phyloP scores from a whole-genome alignment of 495 filamentous ascomycete genomes.

The Daldinia caldariorum region DNA sequence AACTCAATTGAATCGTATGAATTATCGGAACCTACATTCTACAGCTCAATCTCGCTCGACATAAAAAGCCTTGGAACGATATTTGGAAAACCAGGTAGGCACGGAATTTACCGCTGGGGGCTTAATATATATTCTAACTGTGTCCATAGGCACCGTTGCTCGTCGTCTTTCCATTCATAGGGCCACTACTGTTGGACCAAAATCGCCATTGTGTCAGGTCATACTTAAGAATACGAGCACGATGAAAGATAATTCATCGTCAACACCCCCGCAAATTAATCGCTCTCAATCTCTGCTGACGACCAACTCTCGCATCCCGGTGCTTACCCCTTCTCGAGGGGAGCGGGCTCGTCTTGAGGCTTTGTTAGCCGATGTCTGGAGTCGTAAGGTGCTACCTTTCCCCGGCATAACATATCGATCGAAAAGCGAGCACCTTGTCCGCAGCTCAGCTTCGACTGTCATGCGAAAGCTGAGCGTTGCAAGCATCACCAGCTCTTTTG shows the following conservation, averaged over 20 bases:
- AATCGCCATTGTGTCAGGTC: constrained; percentile 71
- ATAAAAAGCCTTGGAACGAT: constrained; percentile 78
- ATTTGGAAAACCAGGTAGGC: constrained; percentile 70
- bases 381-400: constrained; percentile 80
- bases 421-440: constrained; percentile 71
- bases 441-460: constrained; percentile 76
- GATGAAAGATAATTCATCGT: constrained; percentile 61
- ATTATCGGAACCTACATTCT: constrained; percentile 58
- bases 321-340: constrained; percentile 72
- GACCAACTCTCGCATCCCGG: constrained; percentile 67
- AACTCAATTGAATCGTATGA: constrained; percentile 54
- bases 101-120: no score
- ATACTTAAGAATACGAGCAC: constrained; percentile 91
- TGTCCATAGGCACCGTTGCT: constrained; percentile 66
- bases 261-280: constrained; percentile 61
- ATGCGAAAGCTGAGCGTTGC: constrained; percentile 85
- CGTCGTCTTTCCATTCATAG: constrained; percentile 84
- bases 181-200: constrained; percentile 71
- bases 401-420: constrained; percentile 79
- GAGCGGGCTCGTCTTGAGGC: constrained; percentile 83
- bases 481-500: constrained; percentile 71
- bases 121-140: background rate
- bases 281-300: constrained; percentile 77
- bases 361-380: constrained; percentile 82
- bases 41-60: constrained; percentile 70